Evolutionary conservation across 2,329 filamentous ascomycete species (phyloP), one percentile per base, ranked within the genome.

Genomic region (Pseudocercospora eumusae): DNA sequence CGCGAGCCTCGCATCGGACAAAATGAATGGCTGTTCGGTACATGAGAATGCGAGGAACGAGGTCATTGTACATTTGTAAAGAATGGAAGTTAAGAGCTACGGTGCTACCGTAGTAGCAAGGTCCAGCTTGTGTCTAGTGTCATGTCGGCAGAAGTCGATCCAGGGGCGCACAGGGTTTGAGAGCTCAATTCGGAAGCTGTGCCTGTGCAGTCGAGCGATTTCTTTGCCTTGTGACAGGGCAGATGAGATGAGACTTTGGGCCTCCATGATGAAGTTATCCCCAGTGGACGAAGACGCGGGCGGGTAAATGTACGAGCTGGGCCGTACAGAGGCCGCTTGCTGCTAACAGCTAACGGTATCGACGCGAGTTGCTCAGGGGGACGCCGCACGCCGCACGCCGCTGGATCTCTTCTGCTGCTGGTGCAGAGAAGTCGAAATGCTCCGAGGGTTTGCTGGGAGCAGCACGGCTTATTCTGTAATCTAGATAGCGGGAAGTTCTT

Each of bases 101-200:
- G 27, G 25, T 28, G 31, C 15, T 28, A 27, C 15, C 7, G 23
- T 11, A 52, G 25, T 15, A 9, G 25, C 25, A 52, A n/a, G 47
- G 47, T 11, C 21, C 47, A n/a, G 10, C 21, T 52, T 8, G 47
- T 52, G 15, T 25, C 31, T 20, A 52, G 15, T 52, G 15, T 52
- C 47, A 28, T 52, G 47, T 52, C 47, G 47, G 47, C 25, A 52
- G 47, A 27, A n/a, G 47, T n/a, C 25, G 44, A 47, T 25, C 47
- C 13, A 47, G 18, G 21, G 44, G 44, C 44, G 44, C 18, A 20
- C 21, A 20, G 44, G 18, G 18, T 15, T 25, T 23, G 18, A 20
- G 18, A 21, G 18, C 18, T 47, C 44, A 10, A 47, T 47, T 11
- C 20, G 18, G 44, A 23, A 47, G 44, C 36, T 23, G 47, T 52